Evolutionary conservation across 2,329 filamentous ascomycete species (phyloP), one percentile per base, ranked within the genome.

Genomic region (Exserohilum rostratum): DNA sequence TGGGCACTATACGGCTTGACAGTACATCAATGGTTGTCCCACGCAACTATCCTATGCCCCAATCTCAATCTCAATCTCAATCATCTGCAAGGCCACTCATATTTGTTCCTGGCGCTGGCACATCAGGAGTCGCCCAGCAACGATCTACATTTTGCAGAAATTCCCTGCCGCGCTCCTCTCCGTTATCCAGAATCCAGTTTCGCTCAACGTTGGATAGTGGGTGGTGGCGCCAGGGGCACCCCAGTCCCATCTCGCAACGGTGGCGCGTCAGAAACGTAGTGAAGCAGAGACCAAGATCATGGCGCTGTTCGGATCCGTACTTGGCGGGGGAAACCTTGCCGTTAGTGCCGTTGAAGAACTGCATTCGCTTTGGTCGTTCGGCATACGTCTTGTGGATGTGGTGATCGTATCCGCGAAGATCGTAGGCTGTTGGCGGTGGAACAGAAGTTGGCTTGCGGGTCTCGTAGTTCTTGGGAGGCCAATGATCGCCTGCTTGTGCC

Each of bases 191-290:
- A 13, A 60, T 56, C 60, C 60, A 62, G 5, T 38, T 40, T 18
- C 27, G 13, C 29, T 62, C 57, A 1, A 31, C 18, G 0, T 47
- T 37, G 15, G 53, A 52, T 10, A 62, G 31, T 3, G 53, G 54
- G 31, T 60, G 57, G 39, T 62, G 59, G 12, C 59, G 57, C 59
- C 59, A 62, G 7, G 57, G 50, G 38, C 59, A 62, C 10, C 25
- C 34, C 11, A 46, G 9, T 1, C 54, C 57, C 42, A 58, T 55
- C 35, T 60, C 51, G 37, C 59, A 62, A 6, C 20, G 11, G 12
- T 27, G 25, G 10, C 17, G 29, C 15, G 59, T 62, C 12, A 51
- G 50, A 15, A 60, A 62, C 0, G 59, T 60, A 6, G 46, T 12
- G 35, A 53, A 58, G 34, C 59, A 62, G 11, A 62, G 31, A 1